phyloP scores from a whole-genome alignment of 768 basidiomycete species.

The Boletales sp. region DNA sequence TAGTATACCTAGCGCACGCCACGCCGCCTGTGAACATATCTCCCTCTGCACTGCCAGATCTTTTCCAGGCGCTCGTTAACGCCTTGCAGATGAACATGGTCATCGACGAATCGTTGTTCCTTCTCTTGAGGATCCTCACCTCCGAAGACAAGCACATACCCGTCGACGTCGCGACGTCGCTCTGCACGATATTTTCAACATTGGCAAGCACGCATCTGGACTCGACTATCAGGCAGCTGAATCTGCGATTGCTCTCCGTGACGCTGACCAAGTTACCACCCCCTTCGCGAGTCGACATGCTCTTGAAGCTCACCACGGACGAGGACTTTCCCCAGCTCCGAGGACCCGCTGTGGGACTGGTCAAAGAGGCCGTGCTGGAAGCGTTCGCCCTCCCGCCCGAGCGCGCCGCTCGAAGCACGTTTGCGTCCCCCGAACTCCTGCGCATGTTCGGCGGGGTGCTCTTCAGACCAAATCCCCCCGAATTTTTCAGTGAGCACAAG shows the following conservation, averaged over 20 bases:
- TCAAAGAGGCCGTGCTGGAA: constrained; percentile 64
- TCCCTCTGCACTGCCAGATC: constrained; percentile 12
- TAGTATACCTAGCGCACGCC: constrained; percentile 25
- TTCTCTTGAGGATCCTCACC: constrained; percentile 40
- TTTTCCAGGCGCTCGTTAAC: constrained; percentile 43
- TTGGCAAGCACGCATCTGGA: constrained; percentile 64
- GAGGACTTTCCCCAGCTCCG: constrained; percentile 61
- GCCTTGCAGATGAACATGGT: constrained; percentile 52
- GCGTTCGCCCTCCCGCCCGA: constrained; percentile 33
- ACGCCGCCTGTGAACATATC: constrained; percentile 14
- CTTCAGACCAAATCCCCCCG: constrained; percentile 53
- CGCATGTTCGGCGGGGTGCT: constrained; percentile 57
- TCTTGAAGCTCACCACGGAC: constrained; percentile 50
- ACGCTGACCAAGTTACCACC: constrained; percentile 48
- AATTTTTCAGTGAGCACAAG: constrained; percentile 39
- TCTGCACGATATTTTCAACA: constrained; percentile 48
- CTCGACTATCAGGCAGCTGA: constrained; percentile 52
- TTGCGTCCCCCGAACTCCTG: constrained; percentile 54
- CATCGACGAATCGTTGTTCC: constrained; percentile 58
- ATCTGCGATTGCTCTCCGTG: constrained; percentile 56
- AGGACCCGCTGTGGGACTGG: constrained; percentile 61
- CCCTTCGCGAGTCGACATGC: constrained; percentile 47
- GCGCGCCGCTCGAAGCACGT: constrained; percentile 34
- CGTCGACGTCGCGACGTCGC: constrained; percentile 44
- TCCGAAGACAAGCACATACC: constrained; percentile 25